phyloP scores from a whole-genome alignment of 1,284 basidiomycete species.

The Takashimella tepidaria region DNA sequence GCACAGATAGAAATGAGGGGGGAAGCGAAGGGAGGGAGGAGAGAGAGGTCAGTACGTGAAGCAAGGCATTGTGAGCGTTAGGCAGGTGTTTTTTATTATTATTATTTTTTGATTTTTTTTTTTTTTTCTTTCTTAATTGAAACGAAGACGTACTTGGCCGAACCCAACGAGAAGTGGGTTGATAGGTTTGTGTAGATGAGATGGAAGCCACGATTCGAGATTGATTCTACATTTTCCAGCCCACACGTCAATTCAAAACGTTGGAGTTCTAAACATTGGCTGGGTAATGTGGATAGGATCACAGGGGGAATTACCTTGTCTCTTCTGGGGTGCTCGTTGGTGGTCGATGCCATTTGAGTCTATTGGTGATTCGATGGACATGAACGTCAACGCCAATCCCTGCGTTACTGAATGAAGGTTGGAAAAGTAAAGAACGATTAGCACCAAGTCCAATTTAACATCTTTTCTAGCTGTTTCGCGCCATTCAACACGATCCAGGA shows the following conservation, averaged over 20 bases:
- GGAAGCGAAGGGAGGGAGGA: background rate
- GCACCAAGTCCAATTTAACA: background rate
- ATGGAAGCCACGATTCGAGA: constrained; percentile 84
- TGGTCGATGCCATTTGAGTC: constrained; percentile 82
- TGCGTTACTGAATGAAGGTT: constrained; percentile 60
- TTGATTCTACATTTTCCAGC: constrained; percentile 58
- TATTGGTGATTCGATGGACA: constrained; percentile 90
- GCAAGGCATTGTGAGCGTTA: no score
- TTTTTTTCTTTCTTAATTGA: no score
- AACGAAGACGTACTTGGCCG: constrained; percentile 61
- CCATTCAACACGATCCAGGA: background rate
- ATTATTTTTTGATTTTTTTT: no score
- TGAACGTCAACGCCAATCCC: constrained; percentile 96
- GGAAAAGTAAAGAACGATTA: no score
- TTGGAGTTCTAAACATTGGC: no score
- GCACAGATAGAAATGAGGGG: background rate
- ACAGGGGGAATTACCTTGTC: constrained; percentile 57
- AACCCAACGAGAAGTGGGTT: constrained; percentile 88
- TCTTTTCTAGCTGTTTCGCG: background rate
- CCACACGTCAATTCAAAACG: no score
- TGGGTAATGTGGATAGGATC: no score
- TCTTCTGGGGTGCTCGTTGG: constrained; percentile 81
- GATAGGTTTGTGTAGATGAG: constrained; percentile 69
- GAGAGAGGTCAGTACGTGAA: background rate
- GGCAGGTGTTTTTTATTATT: no score